phyloP scores from a whole-genome alignment of 495 filamentous ascomycete species.

The Oidiodendron maius region DNA sequence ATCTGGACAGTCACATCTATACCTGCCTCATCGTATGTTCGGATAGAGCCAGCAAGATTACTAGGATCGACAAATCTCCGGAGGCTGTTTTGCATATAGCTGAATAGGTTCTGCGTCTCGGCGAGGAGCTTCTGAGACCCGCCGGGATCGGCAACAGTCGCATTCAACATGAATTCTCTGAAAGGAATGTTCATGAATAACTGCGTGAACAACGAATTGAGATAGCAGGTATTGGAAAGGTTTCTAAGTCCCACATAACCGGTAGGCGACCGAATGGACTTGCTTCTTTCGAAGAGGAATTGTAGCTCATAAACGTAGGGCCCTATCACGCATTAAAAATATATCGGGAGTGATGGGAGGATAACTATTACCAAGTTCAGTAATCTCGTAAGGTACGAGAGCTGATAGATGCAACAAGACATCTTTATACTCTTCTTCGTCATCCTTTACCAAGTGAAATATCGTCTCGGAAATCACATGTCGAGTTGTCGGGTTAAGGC shows the following conservation, averaged over 20 bases:
- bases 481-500: constrained; percentile 51
- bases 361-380: constrained; percentile 27
- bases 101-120: constrained; percentile 78
- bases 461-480: constrained; percentile 60
- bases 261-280: constrained; percentile 64
- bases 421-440: constrained; percentile 37
- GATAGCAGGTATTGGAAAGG: constrained; percentile 93
- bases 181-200: constrained; percentile 96
- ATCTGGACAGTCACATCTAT: constrained; percentile 89
- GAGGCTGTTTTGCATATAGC: constrained; percentile 75
- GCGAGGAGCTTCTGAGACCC: constrained; percentile 61
- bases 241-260: constrained; percentile 84
- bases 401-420: constrained; percentile 48
- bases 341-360: neutral
- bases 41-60: constrained; percentile 66
- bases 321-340: constrained; percentile 16
- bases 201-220: constrained; percentile 93
- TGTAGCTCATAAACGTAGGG: constrained; percentile 48
- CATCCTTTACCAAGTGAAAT: constrained; percentile 50
- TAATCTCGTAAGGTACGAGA: constrained; percentile 33
- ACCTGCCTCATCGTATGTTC: constrained; percentile 74
- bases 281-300: constrained; percentile 56
- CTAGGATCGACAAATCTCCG: constrained; percentile 66
- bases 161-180: constrained; percentile 72
- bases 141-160: constrained; percentile 45